phyloP scores from a whole-genome alignment of 2,329 filamentous ascomycete genomes.

The Periconia sp. region DNA sequence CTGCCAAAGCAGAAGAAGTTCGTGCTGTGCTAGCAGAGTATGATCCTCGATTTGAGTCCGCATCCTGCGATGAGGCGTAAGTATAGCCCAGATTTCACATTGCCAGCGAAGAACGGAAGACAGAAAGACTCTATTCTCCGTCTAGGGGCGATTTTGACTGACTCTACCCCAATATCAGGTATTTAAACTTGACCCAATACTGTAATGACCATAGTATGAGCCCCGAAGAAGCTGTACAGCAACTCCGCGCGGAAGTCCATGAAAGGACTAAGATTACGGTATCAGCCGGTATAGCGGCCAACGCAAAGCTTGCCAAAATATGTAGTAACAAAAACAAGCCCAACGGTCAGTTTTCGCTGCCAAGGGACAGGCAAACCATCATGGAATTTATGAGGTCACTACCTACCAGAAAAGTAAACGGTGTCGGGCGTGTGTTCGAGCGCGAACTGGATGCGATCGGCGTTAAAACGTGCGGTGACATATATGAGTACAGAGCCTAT shows the following conservation, averaged over 20 bases:
- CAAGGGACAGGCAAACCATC: conserved; percentile 71
- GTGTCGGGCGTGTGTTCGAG: conserved; percentile 91
- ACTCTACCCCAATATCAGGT: no score
- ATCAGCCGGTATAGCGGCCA: conserved; percentile 91
- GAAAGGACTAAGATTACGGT: conserved; percentile 81
- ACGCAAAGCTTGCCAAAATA: conserved; percentile 92
- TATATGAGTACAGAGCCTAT: conserved; percentile 74
- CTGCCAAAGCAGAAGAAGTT: conserved; percentile 84
- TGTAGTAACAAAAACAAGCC: conserved; percentile 95
- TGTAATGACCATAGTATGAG: conserved; percentile 68
- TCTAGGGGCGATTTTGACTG: no score
- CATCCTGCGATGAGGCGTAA: conserved; percentile 91
- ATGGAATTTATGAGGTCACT: conserved; percentile 84
- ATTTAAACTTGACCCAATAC: conserved; percentile 83
- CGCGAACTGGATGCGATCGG: conserved; percentile 86
- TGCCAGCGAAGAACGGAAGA: conserved; percentile 40
- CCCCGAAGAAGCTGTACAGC: conserved; percentile 72
- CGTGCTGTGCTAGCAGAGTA: conserved; percentile 82
- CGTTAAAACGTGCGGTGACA: conserved; percentile 84
- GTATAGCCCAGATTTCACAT: no score
- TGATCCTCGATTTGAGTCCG: conserved; percentile 86
- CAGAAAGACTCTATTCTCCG: no score
- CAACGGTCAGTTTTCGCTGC: conserved; percentile 82
- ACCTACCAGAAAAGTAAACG: conserved; percentile 88
- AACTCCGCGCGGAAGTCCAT: conserved; percentile 76